Evolutionary conservation across 2,329 filamentous ascomycete genomes (phyloP).

Genomic region (Aspergillus novofumigatus): DNA sequence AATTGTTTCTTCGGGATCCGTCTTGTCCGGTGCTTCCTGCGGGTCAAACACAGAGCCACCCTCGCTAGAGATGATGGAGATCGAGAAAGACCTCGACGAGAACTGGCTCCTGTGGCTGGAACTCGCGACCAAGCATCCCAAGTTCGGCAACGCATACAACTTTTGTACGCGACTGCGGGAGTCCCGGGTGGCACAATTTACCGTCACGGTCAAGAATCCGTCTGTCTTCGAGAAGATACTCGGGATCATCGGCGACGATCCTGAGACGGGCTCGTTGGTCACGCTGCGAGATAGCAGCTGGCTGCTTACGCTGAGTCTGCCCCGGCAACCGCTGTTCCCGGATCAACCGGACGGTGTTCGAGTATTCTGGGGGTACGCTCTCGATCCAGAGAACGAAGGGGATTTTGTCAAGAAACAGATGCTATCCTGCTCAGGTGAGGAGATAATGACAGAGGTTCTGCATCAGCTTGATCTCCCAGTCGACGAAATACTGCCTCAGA

Average conservation of each 20-base stretch:
- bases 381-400: constrained; percentile 35
- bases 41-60: constrained; percentile 31
- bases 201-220: constrained; percentile 34
- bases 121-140: constrained; percentile 32
- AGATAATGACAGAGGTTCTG: constrained; percentile 39
- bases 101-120: constrained; percentile 42
- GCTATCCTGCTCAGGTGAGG: constrained; percentile 37
- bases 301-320: constrained; percentile 40
- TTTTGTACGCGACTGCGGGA: constrained; percentile 37
- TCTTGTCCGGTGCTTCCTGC: constrained; percentile 33
- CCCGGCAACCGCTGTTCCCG: constrained; percentile 41
- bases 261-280: constrained; percentile 34
- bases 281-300: constrained; percentile 39
- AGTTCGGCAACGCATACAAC: constrained; percentile 39
- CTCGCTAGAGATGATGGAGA: constrained; percentile 20
- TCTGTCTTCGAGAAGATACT: constrained; percentile 26
- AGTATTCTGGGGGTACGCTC: constrained; percentile 40
- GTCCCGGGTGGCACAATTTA: constrained; percentile 40
- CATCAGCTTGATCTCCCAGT: constrained; percentile 35
- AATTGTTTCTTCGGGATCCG: constrained; percentile 38
- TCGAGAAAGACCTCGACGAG: constrained; percentile 31
- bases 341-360: constrained; percentile 31
- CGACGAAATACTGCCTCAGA: constrained; percentile 22
- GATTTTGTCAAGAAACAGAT: constrained; percentile 40
- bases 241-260: constrained; percentile 28